Conservation (phyloP, 2,329 filamentous ascomycete genomes). For the Graphilbum ipis-grandicollis region DNA sequence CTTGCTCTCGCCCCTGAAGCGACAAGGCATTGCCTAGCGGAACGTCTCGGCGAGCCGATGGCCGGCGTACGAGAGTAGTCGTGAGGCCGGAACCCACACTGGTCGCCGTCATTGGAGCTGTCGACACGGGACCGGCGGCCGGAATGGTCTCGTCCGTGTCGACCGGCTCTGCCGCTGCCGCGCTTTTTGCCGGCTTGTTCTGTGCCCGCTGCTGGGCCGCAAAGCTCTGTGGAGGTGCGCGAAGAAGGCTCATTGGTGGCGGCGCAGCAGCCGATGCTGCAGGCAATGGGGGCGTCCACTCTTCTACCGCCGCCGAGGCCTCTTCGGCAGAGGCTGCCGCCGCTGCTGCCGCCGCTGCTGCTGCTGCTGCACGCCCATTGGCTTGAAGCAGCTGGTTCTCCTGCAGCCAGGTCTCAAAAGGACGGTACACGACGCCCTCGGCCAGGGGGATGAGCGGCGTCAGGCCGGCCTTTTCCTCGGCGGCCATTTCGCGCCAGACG, state of each 20-base stretch:
- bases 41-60: constrained; percentile 6
- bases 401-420: constrained; percentile 41
- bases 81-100: too few relatives aligned
- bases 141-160: background rate
- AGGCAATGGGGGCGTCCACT: too few relatives aligned
- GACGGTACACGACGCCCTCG: constrained; percentile 44
- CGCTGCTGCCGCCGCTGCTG: background rate
- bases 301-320: too few relatives aligned
- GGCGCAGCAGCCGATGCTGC: constrained; percentile 11
- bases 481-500: constrained; percentile 48
- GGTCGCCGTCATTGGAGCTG: too few relatives aligned
- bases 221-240: constrained; percentile 44
- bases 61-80: constrained; percentile 1
- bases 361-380: background rate
- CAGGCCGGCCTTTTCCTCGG: constrained; percentile 49
- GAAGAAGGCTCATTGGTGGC: constrained; percentile 19
- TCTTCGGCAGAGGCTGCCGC: too few relatives aligned
- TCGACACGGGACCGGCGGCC: background rate
- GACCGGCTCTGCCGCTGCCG: background rate
- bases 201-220: constrained; percentile 48
- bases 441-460: constrained; percentile 46
- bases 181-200: constrained; percentile 19
- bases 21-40: constrained; percentile 7
- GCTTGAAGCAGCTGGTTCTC: constrained; percentile 26
- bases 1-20: constrained; percentile 9